phyloP scores from a whole-genome alignment of 331 rosid genomes.

The Quercus phellos region DNA sequence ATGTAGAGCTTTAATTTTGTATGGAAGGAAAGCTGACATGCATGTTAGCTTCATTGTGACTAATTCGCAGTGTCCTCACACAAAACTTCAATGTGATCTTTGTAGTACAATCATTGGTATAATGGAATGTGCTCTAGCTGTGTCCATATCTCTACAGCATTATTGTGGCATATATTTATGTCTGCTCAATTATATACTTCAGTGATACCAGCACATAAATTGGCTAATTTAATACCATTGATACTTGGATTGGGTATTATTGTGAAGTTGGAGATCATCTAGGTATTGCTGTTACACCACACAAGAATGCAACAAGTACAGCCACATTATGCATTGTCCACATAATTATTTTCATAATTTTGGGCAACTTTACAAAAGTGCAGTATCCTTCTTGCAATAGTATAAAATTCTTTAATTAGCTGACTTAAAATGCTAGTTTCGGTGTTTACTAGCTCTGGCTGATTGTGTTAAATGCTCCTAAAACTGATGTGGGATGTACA shows the following conservation, averaged over 20 bases:
- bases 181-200: not conserved
- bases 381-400: not conserved
- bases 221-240: not conserved
- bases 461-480: not conserved
- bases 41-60: slow-evolving; percentile 17
- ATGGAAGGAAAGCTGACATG: slow-evolving; percentile 19
- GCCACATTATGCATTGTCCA: slow-evolving; percentile 5
- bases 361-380: no score
- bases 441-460: slow-evolving; percentile 25
- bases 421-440: not conserved
- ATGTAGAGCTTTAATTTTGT: not conserved
- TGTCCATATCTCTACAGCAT: slow-evolving; percentile 5
- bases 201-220: not conserved
- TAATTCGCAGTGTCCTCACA: slow-evolving; percentile 13
- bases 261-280: slow-evolving; percentile 10
- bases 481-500: not conserved
- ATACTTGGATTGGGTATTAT: not conserved
- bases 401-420: not conserved
- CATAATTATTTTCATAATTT: no score
- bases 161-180: not conserved
- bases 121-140: slow-evolving; percentile 14
- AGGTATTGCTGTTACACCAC: slow-evolving; percentile 20
- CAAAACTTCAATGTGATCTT: slow-evolving; percentile 10
- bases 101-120: slow-evolving; percentile 15
- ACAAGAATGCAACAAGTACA: slow-evolving; percentile 16